Evolutionary conservation across 1,139 yeast genomes (phyloP).

Genomic region (Debaryomyces robertsiae): DNA sequence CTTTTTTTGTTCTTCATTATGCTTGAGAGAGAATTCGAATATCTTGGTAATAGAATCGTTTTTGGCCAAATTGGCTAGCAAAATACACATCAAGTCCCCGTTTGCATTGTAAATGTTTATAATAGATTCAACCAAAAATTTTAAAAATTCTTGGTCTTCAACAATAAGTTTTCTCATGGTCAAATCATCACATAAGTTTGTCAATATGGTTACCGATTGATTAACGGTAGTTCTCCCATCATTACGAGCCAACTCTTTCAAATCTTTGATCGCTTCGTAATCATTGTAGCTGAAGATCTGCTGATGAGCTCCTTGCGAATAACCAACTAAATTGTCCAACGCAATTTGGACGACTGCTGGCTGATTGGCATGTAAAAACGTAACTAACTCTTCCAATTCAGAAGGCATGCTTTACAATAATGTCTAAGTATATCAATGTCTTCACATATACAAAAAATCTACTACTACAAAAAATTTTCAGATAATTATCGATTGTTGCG

Average conservation of each 20-base stretch:
- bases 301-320: slow-evolving; percentile 69
- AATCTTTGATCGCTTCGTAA: slow-evolving; percentile 71
- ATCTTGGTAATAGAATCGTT: slow-evolving; percentile 62
- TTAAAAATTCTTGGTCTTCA: slow-evolving; percentile 62
- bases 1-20: slow-evolving; percentile 30
- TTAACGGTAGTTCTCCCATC: slow-evolving; percentile 58
- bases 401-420: slow-evolving; percentile 48
- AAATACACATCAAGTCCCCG: slow-evolving; percentile 82
- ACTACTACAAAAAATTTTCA: slow-evolving; percentile 8
- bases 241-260: slow-evolving; percentile 58
- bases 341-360: slow-evolving; percentile 86
- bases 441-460: slow-evolving; percentile 63
- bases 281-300: slow-evolving; percentile 70
- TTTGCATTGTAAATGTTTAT: slow-evolving; percentile 59
- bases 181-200: slow-evolving; percentile 76
- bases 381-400: slow-evolving; percentile 70
- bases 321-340: slow-evolving; percentile 80
- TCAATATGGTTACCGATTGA: slow-evolving; percentile 77
- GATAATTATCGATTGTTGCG: slow-evolving; percentile 6
- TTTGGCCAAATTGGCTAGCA: slow-evolving; percentile 84
- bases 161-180: slow-evolving; percentile 66
- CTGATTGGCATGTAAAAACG: slow-evolving; percentile 80
- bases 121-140: slow-evolving; percentile 55
- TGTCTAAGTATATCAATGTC: slow-evolving; percentile 82
- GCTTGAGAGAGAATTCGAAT: slow-evolving; percentile 49